These are phyloP conservation scores for Scopulariopsis brevicaulis DNA, from an alignment of 2,329 filamentous ascomycete species.

Conservation along the genomic window DNA sequence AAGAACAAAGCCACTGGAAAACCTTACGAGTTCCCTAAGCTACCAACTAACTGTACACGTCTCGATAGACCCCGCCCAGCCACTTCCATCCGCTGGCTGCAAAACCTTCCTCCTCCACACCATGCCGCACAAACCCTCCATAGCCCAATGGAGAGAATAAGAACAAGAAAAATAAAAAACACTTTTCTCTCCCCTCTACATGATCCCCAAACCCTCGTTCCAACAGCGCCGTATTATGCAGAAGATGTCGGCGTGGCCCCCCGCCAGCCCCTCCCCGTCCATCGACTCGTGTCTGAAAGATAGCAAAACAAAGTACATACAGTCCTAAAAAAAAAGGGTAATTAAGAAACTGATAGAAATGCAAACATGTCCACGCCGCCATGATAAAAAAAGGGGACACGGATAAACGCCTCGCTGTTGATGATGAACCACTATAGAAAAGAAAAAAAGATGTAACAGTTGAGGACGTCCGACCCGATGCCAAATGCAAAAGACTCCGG, in stretches of 20 bases:
- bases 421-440: not conserved
- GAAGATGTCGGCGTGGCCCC: not conserved
- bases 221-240: not conserved
- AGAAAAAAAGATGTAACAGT: not conserved
- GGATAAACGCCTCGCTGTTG: not conserved
- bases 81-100: too few species aligned
- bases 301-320: not conserved
- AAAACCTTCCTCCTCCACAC: too few species aligned
- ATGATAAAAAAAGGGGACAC: not conserved
- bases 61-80: too few species aligned
- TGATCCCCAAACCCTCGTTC: not conserved
- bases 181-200: not conserved
- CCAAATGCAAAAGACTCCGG: not conserved
- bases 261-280: not conserved
- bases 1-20: too few species aligned
- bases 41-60: too few species aligned
- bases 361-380: not conserved
- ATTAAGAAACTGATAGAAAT: too few species aligned
- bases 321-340: not conserved
- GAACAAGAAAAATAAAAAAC: not conserved
- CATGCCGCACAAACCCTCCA: not conserved
- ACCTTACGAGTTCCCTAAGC: too few species aligned
- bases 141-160: not conserved
- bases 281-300: not conserved
- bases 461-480: not conserved